A percentile compares a stretch with the other conserved stretches of the same genome.
Conservation (phyloP, 495 filamentous ascomycete species). For the Penicillium crystallinum region DNA sequence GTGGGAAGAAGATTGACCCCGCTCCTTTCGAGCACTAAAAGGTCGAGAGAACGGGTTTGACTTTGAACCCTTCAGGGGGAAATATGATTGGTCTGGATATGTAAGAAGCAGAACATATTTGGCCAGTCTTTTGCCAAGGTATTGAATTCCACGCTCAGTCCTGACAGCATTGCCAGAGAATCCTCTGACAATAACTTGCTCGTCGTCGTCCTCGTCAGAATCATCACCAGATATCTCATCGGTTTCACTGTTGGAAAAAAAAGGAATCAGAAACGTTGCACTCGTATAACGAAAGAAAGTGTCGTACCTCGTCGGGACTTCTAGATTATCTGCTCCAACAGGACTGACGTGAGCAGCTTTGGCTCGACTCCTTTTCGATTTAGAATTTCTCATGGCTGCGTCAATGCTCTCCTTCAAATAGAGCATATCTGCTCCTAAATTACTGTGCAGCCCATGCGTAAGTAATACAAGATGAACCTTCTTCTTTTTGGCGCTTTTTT, state of each 20-base stretch:
- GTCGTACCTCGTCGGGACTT: not conserved
- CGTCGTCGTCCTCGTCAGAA: constrained; percentile 56
- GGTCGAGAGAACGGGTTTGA: constrained; percentile 31
- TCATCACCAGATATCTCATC: not conserved
- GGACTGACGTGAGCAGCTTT: not conserved
- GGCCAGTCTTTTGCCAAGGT: constrained; percentile 91
- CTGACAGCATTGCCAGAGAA: constrained; percentile 84
- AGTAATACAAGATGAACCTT: constrained; percentile 86
- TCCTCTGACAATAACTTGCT: constrained; percentile 89
- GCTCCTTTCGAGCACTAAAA: constrained; percentile 27
- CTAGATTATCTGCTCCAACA: not conserved
- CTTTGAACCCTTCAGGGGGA: constrained; percentile 60
- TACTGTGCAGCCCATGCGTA: constrained; percentile 94
- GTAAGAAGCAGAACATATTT: constrained; percentile 84
- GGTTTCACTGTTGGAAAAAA: not conserved
- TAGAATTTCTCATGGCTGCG: constrained; percentile 64
- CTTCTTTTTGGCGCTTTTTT: constrained; percentile 39
- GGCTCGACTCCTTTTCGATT: constrained; percentile 50
- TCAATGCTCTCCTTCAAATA: constrained; percentile 97
- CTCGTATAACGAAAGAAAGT: not conserved
- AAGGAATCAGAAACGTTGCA: not conserved
- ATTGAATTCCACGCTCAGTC: constrained; percentile 94
- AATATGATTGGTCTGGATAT: constrained; percentile 84
- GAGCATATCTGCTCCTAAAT: constrained; percentile 95
- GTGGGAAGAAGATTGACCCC: constrained; percentile 7